Base-by-base conservation (phyloP, 2,329 filamentous ascomycete species). In the Rugonectria rugulosa region DNA sequence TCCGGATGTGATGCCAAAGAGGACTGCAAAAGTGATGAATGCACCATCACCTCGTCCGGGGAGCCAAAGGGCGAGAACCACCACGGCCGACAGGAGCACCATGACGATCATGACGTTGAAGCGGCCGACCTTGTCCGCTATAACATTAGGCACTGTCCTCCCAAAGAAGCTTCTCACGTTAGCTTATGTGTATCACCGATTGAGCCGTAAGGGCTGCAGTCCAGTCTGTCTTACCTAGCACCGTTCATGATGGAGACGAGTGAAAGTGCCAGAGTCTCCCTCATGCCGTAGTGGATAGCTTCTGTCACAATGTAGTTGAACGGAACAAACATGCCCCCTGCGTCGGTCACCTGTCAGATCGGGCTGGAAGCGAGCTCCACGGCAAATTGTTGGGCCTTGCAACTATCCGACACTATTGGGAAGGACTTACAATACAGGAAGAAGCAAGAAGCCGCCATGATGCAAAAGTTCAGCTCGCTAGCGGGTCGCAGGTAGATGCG, bases 261-360 rank as follows among this genome's bases (percentile, higher is more conserved):
- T 7, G 49, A 61, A 7, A 57, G 59, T 10, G 60, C 51, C 43
- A 60, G 37, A 5, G 50, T 45, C 21, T 46, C 32, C 23, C 53
- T 47, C 56, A 63, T 64, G 4, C 58, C 56, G 38, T 61, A 48
- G 31, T 55, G 45, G 7, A 57, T 61, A 3, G 58, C 60, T 15
- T 61, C 56, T 5, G 58, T 60, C 17, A 60, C 58, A 44, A 64
- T 61, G 41, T 57, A 60, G 34, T 61, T 61, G 42, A 63, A 52
- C 15, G 53, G 59, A 11, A 58, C 54, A 48, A 64, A 63, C 45
- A 64, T 47, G 17, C 51, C 56, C 59, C 56, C 54, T 63, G 29
- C 23, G 10, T 40, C 31, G 14, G 14, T 23, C 9, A 23, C 20
- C 11, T 23, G 41, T 60, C 24, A 56, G 54, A 17, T 45, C 31